phyloP scores from a whole-genome alignment of 805 yeast genomes.

The Candida broadrunensis region DNA sequence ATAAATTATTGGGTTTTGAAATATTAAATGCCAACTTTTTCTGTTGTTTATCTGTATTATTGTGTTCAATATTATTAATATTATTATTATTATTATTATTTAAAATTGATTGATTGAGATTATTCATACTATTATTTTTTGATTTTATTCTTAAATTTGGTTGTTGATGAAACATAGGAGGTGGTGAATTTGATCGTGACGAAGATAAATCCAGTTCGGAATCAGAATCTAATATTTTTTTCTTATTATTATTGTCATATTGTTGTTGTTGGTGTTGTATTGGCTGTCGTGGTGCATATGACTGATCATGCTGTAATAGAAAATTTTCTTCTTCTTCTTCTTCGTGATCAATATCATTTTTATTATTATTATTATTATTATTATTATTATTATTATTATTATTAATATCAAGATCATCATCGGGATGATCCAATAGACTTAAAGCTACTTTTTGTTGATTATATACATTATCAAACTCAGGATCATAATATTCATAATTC shows the following conservation, averaged over 20 bases:
- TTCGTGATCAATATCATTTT: neutral
- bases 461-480: slow-evolving; percentile 21
- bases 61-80: too few species aligned
- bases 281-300: too few species aligned
- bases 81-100: too few species aligned
- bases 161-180: slow-evolving; percentile 4
- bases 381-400: slow-evolving; percentile 1
- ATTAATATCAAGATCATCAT: slow-evolving; percentile 1
- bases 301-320: neutral
- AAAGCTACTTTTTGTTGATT: slow-evolving; percentile 7
- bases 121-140: neutral
- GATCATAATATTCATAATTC: slow-evolving; percentile 37
- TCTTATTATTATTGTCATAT: neutral
- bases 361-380: slow-evolving; percentile 3
- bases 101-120: neutral
- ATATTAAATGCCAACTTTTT: slow-evolving; percentile 10
- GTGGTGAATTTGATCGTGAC: slow-evolving; percentile 16
- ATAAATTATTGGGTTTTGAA: slow-evolving; percentile 6
- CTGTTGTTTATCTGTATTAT: too few species aligned
- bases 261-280: too few species aligned
- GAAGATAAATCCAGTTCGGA: slow-evolving; percentile 33
- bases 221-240: neutral
- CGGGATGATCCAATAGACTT: neutral
- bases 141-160: neutral
- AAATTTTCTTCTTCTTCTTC: neutral